Evolutionary conservation across 768 basidiomycete genomes (phyloP), one percentile per base, ranked within the genome.

Genomic region (Phlebiopsis gigantea): DNA sequence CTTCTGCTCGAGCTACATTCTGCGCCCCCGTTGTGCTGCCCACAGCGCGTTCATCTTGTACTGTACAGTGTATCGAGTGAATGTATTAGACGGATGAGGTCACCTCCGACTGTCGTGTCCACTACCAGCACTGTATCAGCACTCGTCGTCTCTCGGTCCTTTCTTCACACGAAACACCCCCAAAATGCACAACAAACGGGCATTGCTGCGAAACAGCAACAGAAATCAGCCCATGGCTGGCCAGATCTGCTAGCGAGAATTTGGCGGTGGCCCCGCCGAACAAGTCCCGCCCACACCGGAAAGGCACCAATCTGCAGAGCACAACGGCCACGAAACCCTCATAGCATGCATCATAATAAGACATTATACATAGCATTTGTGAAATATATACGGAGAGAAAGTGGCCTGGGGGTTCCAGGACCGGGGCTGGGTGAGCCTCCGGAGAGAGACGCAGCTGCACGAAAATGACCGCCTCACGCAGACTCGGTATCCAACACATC

Each of bases 391-490:
- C 31, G 34, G 34, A 9, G 34, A 10, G 34, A 39, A 39, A 34
- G 50, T 39, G 50, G 30, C 28, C 19, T 31, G 10, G 17, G 7
- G 21, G 43, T n/a, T 22, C n/a, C 2, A 41, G 50, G 50, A 51
- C 34, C 50, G 50, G 50, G 31, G 50, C 31, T 51, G 65, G 59
- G 52, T 57, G 61, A 47, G 43, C 55, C 62, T 63, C 61, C 61
- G 62, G 62, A 34, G 49, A 51, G 53, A 63, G 66, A 62, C 61
- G 62, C 58, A 62, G 62, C 60, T 57, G 55, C 61, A 64, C 66
- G 63, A 68, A 67, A 68, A 68, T 63, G 66, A 62, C 58, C 62
- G 60, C 58, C 63, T 64, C 63, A 65, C 63, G 63, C 61, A 61
- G 61, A 59, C 63, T 39, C 50, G 29, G 60, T 61, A 65, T 64